Evolutionary conservation across 352 stramenopile species (phyloP).

Genomic region (Globisporangium okanoganense): DNA sequence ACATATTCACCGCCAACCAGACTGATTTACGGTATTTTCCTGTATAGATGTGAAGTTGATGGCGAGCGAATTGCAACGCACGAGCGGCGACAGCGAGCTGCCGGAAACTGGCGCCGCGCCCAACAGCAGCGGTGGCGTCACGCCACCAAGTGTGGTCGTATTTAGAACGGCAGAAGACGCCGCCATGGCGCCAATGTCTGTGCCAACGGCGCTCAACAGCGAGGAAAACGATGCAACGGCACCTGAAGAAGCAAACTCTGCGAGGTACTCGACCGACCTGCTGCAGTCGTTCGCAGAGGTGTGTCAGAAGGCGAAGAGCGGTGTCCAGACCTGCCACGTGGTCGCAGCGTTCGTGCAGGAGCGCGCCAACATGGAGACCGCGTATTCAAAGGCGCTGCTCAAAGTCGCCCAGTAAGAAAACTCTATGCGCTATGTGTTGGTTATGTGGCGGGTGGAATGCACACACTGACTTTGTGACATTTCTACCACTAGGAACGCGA

Average conservation of each 20-base stretch:
- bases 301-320: conserved; percentile 71
- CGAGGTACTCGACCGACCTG: conserved; percentile 66
- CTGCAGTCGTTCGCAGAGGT: conserved; percentile 64
- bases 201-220: neutral
- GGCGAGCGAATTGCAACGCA: neutral
- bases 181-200: neutral
- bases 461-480: neutral
- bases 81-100: neutral
- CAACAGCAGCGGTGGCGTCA: neutral
- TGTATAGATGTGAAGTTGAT: neutral
- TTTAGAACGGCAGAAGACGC: neutral
- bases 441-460: neutral
- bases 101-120: neutral
- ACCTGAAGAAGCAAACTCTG: neutral
- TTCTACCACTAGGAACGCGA: conserved; percentile 30
- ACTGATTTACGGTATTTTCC: neutral
- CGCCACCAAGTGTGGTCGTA: neutral
- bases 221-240: neutral
- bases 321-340: conserved; percentile 71
- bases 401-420: conserved; percentile 59
- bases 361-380: conserved; percentile 46
- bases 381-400: conserved; percentile 55
- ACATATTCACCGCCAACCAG: neutral
- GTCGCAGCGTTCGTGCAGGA: conserved; percentile 62
- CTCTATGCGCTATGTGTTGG: neutral